These are phyloP conservation scores for Phialophora chinensis DNA, from an alignment of 2,329 filamentous ascomycete genomes.

Conservation along the genomic window DNA sequence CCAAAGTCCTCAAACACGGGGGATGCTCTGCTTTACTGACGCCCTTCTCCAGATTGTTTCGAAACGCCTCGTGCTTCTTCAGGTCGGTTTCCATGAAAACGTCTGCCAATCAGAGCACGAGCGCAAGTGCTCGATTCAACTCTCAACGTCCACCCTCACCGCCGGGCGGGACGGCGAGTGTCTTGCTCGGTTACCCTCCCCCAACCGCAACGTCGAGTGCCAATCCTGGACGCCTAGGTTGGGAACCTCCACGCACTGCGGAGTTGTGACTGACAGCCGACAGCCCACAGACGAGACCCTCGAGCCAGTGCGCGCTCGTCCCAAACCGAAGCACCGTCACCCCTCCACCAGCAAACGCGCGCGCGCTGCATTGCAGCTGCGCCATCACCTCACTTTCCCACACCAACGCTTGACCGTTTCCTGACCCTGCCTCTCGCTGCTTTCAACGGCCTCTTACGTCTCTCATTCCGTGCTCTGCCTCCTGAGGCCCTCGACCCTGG, in stretches of 20 bases:
- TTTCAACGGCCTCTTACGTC: constrained; percentile 27
- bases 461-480: constrained; percentile 1
- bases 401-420: constrained; percentile 35
- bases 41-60: not conserved
- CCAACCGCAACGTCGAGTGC: not conserved
- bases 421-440: constrained; percentile 35
- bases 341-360: constrained; percentile 13
- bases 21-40: not conserved
- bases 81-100: not conserved
- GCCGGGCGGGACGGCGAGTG: not conserved
- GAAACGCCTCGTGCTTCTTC: not conserved
- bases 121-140: not conserved
- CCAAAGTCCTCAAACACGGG: constrained; percentile 1
- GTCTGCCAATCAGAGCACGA: not conserved
- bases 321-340: constrained; percentile 21
- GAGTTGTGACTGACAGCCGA: constrained; percentile 5
- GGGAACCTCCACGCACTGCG: constrained; percentile 3
- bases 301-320: constrained; percentile 1
- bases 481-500: constrained; percentile 14
- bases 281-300: constrained; percentile 3
- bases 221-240: constrained; percentile 2
- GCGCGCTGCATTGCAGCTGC: constrained; percentile 11
- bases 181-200: not conserved
- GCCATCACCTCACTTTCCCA: constrained; percentile 16
- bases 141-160: not conserved